A percentile compares a stretch with the other conserved stretches of the same genome.
These are phyloP conservation scores for Vicia villosa DNA, from an alignment of 306 rosid species.

Conservation along the genomic window DNA sequence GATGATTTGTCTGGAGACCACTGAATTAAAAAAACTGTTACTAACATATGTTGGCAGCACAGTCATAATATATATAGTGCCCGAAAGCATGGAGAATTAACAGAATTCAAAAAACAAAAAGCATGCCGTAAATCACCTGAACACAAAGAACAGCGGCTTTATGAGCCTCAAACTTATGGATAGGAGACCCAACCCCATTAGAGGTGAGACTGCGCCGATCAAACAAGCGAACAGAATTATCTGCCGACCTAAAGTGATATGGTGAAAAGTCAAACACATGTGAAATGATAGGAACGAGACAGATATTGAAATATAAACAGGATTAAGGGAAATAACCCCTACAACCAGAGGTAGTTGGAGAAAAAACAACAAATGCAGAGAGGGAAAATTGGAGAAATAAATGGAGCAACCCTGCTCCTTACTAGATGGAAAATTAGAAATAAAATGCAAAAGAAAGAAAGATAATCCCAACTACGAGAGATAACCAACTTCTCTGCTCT, in stretches of 20 bases:
- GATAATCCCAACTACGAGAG: neutral
- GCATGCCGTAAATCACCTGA: constrained; percentile 57
- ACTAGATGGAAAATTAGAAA: neutral
- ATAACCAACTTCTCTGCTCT: no score
- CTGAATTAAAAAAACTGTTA: constrained; percentile 52
- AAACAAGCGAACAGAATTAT: constrained; percentile 88
- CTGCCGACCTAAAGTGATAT: constrained; percentile 81
- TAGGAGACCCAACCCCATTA: constrained; percentile 88
- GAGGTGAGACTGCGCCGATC: constrained; percentile 95
- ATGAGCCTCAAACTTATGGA: constrained; percentile 94
- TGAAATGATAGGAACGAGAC: neutral
- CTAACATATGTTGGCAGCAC: neutral
- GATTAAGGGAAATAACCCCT: neutral
- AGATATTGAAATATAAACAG: neutral
- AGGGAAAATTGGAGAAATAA: neutral
- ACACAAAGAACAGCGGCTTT: constrained; percentile 99
- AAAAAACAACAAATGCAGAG: neutral
- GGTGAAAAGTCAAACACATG: constrained; percentile 24
- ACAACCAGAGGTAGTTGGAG: neutral
- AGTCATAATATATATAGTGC: constrained; percentile 14
- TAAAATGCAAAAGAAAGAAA: neutral
- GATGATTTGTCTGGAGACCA: constrained; percentile 99
- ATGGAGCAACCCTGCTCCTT: neutral
- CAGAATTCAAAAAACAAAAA: neutral
- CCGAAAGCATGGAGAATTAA: constrained; percentile 7